Percentiles rank a stretch among this genome's conserved stretches.
These are phyloP conservation scores for Cladophialophora psammophila DNA, from an alignment of 2,329 filamentous ascomycete species.

Conservation along the genomic window DNA sequence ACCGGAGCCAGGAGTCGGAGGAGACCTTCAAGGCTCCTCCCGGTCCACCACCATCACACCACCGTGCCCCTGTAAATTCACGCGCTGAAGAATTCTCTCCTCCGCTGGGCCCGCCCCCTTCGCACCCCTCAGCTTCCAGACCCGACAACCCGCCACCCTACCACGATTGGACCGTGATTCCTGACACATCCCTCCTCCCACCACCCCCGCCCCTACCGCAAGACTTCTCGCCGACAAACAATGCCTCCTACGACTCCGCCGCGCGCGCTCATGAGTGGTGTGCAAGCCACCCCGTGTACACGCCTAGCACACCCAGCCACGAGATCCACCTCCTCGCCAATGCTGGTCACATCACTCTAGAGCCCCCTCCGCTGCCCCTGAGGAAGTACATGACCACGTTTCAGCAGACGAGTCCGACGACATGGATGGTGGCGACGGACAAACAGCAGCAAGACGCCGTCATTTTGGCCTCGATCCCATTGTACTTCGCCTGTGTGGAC, in stretches of 20 bases:
- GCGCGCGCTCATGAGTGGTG: slow-evolving; percentile 65
- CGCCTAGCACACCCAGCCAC: slow-evolving; percentile 53
- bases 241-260: slow-evolving; percentile 62
- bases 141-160: slow-evolving; percentile 60
- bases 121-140: slow-evolving; percentile 30
- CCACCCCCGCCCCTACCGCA: slow-evolving; percentile 65
- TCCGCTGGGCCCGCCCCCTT: slow-evolving; percentile 31
- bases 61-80: not conserved
- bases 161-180: slow-evolving; percentile 68
- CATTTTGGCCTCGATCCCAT: slow-evolving; percentile 62
- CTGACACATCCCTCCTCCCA: slow-evolving; percentile 66
- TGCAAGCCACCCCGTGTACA: slow-evolving; percentile 58
- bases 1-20: not conserved
- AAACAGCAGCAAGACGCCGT: slow-evolving; percentile 58
- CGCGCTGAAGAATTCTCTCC: slow-evolving; percentile 25
- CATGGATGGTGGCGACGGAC: slow-evolving; percentile 55
- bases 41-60: slow-evolving; percentile 45
- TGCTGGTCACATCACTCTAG: slow-evolving; percentile 54
- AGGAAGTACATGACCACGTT: slow-evolving; percentile 17
- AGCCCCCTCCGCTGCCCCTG: slow-evolving; percentile 44
- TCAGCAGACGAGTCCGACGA: slow-evolving; percentile 23
- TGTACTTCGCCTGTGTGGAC: slow-evolving; percentile 62
- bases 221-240: slow-evolving; percentile 63
- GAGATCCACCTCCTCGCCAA: slow-evolving; percentile 54
- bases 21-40: slow-evolving; percentile 31